Percentiles rank a stretch among this genome's conserved stretches.
These are phyloP conservation scores for Vaccinium corymbosum DNA, from an alignment of 148 eudicot species.

Conservation along the genomic window DNA sequence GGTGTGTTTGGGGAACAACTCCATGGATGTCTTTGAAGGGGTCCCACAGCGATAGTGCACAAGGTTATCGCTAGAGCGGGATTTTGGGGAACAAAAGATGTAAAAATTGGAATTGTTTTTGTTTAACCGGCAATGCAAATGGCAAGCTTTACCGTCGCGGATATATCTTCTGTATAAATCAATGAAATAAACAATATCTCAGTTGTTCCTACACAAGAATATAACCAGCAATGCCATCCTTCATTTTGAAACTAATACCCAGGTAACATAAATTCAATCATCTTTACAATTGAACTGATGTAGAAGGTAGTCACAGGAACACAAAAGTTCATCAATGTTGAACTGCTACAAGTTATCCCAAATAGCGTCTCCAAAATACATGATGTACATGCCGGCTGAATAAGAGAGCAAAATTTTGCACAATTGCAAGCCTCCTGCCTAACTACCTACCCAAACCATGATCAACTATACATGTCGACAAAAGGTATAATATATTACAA, in stretches of 20 bases:
- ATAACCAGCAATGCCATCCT: background rate
- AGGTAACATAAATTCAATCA: background rate
- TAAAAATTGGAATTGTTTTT: background rate
- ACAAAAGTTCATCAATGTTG: background rate
- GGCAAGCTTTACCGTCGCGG: background rate
- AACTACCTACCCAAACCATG: background rate
- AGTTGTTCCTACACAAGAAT: background rate
- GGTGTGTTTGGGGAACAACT: conserved; percentile 36
- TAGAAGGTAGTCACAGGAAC: background rate
- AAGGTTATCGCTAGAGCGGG: background rate
- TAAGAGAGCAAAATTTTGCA: background rate
- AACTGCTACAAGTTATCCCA: conserved; percentile 3
- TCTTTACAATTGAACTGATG: background rate
- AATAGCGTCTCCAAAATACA: background rate
- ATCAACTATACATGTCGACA: conserved; percentile 2
- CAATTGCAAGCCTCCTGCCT: background rate
- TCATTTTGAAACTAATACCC: background rate
- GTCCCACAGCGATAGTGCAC: background rate
- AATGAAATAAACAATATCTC: background rate
- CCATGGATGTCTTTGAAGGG: conserved; percentile 21
- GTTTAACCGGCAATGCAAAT: background rate
- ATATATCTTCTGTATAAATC: background rate
- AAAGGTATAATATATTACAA: background rate
- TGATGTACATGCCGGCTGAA: background rate
- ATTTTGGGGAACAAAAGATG: background rate